These are phyloP conservation scores for Solanum dulcamara DNA, from an alignment of 257 asterid species.

Conservation along the genomic window DNA sequence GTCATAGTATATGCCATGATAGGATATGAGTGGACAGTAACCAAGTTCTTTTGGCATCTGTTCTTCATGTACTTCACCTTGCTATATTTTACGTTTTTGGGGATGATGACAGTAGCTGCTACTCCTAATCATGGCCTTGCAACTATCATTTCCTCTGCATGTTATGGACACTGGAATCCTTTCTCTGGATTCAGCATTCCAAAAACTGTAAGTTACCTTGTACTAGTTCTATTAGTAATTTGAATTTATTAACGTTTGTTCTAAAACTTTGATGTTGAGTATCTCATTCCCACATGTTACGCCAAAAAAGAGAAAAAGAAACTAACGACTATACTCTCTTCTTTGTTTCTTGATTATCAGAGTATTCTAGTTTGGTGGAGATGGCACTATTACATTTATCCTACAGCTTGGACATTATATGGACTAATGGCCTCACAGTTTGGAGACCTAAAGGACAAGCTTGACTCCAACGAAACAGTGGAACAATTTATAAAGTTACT, in stretches of 20 bases:
- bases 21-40: slow-evolving; percentile 4
- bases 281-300: background rate
- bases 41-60: slow-evolving; percentile 5
- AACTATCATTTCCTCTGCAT: slow-evolving; percentile 3
- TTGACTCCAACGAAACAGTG: slow-evolving; percentile 16
- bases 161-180: slow-evolving; percentile 2
- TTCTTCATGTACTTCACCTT: slow-evolving; percentile 13
- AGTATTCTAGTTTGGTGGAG: slow-evolving; percentile 43
- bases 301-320: background rate
- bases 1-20: slow-evolving; percentile 5
- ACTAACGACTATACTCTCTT: background rate
- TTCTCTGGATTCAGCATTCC: slow-evolving; percentile 10
- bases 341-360: background rate
- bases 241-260: background rate
- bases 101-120: slow-evolving; percentile 9
- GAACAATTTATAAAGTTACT: slow-evolving; percentile 19
- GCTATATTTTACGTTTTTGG: background rate
- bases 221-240: background rate
- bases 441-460: slow-evolving; percentile 15
- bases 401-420: slow-evolving; percentile 27
- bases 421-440: slow-evolving; percentile 28
- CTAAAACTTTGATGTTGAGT: background rate
- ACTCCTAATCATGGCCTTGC: slow-evolving; percentile 5
- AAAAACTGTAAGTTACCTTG: slow-evolving; percentile 3
- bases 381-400: slow-evolving; percentile 30